Evolutionary conservation across 495 filamentous ascomycete species (phyloP).

Genomic region (Penicillium waksmanii): DNA sequence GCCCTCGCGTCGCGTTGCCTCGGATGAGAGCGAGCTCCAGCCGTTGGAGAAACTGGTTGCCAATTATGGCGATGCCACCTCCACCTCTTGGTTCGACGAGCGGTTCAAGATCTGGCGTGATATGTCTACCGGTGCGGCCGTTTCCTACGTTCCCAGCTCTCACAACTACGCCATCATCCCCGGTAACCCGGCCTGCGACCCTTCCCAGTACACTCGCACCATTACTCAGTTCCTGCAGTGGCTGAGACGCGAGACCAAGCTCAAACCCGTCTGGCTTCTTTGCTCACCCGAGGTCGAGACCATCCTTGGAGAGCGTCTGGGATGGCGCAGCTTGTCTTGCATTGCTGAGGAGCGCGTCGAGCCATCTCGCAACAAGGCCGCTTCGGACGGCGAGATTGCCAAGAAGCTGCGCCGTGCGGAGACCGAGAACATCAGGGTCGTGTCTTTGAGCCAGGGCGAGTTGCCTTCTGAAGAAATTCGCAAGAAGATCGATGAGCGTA

Average conservation of each 20-base stretch:
- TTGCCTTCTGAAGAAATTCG: slow-evolving; percentile 64
- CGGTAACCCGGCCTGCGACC: slow-evolving; percentile 79
- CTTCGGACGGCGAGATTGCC: slow-evolving; percentile 61
- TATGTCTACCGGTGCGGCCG: slow-evolving; percentile 71
- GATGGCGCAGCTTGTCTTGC: slow-evolving; percentile 82
- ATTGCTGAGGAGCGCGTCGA: slow-evolving; percentile 84
- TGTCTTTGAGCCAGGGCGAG: slow-evolving; percentile 63
- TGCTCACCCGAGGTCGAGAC: slow-evolving; percentile 70
- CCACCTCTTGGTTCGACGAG: slow-evolving; percentile 85
- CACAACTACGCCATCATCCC: slow-evolving; percentile 77
- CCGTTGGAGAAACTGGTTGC: slow-evolving; percentile 79
- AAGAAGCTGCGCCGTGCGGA: slow-evolving; percentile 78
- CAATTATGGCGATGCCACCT: slow-evolving; percentile 88
- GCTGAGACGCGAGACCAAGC: slow-evolving; percentile 69
- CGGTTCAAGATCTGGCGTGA: slow-evolving; percentile 84
- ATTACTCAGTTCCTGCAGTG: slow-evolving; percentile 72
- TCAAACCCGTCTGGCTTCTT: slow-evolving; percentile 83
- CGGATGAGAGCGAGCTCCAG: slow-evolving; percentile 59
- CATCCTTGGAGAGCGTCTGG: slow-evolving; percentile 71
- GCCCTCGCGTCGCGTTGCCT: slow-evolving; percentile 35
- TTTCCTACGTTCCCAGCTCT: slow-evolving; percentile 74
- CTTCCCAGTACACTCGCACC: slow-evolving; percentile 68
- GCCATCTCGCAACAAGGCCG: slow-evolving; percentile 56
- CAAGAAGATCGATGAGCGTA: slow-evolving; percentile 66
- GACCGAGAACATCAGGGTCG: slow-evolving; percentile 74